Percentiles rank a stretch among this genome's conserved stretches.
Conservation (phyloP, 257 asterid species). For the Marsdenia floribunda region DNA sequence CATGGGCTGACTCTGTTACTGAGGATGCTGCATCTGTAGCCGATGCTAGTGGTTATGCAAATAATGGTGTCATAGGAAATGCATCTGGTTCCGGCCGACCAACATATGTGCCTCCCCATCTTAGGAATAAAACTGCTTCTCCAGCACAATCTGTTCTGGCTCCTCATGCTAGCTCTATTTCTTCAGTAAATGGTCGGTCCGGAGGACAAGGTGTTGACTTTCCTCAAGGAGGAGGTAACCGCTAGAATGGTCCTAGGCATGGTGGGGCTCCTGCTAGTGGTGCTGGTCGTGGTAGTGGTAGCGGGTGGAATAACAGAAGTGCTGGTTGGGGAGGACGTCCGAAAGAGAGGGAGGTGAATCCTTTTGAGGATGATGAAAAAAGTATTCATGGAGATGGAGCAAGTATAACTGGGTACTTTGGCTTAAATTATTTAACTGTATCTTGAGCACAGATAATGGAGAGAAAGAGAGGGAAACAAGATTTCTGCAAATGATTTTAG, state of each 20-base stretch:
- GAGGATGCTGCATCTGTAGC: slow-evolving; percentile 46
- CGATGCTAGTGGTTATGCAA: slow-evolving; percentile 29
- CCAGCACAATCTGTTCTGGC: slow-evolving; percentile 31
- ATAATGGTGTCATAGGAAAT: slow-evolving; percentile 24
- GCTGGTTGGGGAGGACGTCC: slow-evolving; percentile 32
- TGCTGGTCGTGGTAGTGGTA: slow-evolving; percentile 21
- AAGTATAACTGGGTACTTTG: neutral
- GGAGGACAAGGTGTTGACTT: slow-evolving; percentile 37
- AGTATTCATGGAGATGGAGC: neutral
- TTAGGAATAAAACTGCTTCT: slow-evolving; percentile 65
- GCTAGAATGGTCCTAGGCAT: slow-evolving; percentile 32
- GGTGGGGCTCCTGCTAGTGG: slow-evolving; percentile 21
- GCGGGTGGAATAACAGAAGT: slow-evolving; percentile 41
- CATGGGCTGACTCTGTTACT: slow-evolving; percentile 75
- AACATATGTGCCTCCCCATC: slow-evolving; percentile 83
- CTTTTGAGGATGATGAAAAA: slow-evolving; percentile 28
- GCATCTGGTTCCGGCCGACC: slow-evolving; percentile 35
- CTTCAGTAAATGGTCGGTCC: slow-evolving; percentile 29
- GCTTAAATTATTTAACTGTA: neutral
- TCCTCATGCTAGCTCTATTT: slow-evolving; percentile 29
- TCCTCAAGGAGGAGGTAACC: slow-evolving; percentile 28
- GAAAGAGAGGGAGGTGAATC: slow-evolving; percentile 39
- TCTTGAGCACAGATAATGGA: neutral
- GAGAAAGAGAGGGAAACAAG: neutral
- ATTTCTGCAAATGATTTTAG: neutral